Evolutionary conservation across 2,329 filamentous ascomycete genomes (phyloP), one percentile per base, ranked within the genome.

Genomic region (Cladosporium halotolerans): DNA sequence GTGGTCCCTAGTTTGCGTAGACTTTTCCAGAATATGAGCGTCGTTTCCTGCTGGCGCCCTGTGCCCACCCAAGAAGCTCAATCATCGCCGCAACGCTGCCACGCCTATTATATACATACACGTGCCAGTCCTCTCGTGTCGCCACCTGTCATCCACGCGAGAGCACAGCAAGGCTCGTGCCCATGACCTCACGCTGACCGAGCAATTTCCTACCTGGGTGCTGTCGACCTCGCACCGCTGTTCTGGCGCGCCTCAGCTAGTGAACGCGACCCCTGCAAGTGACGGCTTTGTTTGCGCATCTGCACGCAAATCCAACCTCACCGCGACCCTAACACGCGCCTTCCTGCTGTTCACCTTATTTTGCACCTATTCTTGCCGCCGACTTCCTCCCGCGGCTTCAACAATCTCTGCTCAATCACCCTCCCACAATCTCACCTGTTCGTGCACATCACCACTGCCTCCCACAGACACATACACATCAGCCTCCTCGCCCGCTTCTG

Each of bases 281-380:
- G 48, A 51, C 48, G 48, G 42, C 40, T 51, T 51, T 51, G 48
- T 51, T 51, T 51, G 48, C 48, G 38, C 48, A 51, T 51, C 40
- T 33, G 18, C 48, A 51, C 31, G 47, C 48, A 44, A 38, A 51
- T 32, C 43, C n/a, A 44, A 14, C 42, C 42, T 44, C 14, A 34
- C 31, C 31, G 31, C 9, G 28, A 19, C 19, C 45, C 14, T 11
- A 7, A 9, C 38, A 10, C 40, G 40, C 16, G 40, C 40, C 40
- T 42, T 42, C 40, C 40, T 19, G 13, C 23, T 28, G 3, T 28
- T 28, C 23, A 28, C 23, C 23, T 28, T 28, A 28, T 28, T 7
- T 28, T 28, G 23, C 23, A 28, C 23, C 23, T 28, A 28, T 7
- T 7, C 23, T 28, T 28, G 23, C 23, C 5, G 7, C 23, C 23